Base-by-base conservation (phyloP, 176 grass and related monocot species). In the Oryza glumipatula region DNA sequence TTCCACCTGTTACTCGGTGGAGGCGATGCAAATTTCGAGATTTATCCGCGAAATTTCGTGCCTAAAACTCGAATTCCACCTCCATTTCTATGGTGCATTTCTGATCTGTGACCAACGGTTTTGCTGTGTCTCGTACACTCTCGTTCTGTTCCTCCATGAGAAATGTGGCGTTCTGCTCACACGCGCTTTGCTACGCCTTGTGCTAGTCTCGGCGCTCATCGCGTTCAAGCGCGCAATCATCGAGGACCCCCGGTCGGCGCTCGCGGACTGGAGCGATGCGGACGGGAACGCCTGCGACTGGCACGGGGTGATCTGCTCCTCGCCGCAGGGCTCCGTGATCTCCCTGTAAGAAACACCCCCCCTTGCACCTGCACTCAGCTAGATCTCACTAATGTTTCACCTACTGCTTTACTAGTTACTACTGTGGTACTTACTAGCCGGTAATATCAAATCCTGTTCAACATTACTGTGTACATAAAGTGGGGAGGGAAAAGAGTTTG, bases 301-400 rank as follows among this genome's bases (percentile, higher is more conserved):
- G 96, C 85, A 83, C 65, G 96, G 91, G 43, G 96, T 96, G 74
- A 70, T 84, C 89, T 99, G 96, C 86, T 94, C 93, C 45, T 46
- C 78, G 60, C 85, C 87, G 8, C 87, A 82, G 79, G 79, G 91
- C 82, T 83, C 82, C 66, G 85, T 99, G 67, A 80, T 96, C 75
- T 94, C 88, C 35, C 87, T 99, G 96, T 99, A 96, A 99, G 91
- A 36, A 81, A 58, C 49, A 17, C 28, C 28, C 35, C 65, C 33
- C 15, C 19, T 56, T 36, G 36, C 5, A 32, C 30, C 2, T 32
- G 21, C 52, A n/a, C 44, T 84, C 77, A 2, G 11, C 67, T 32
- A 69, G 80, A 84, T 87, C 81, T 82, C 85, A 28, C 69, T 82
- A 48, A 65, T 35, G 48, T 36, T 80, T 54, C 79, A 19, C 79